Evolutionary conservation across 2,329 filamentous ascomycete genomes (phyloP).

Genomic region (Setomelanomma holmii): DNA sequence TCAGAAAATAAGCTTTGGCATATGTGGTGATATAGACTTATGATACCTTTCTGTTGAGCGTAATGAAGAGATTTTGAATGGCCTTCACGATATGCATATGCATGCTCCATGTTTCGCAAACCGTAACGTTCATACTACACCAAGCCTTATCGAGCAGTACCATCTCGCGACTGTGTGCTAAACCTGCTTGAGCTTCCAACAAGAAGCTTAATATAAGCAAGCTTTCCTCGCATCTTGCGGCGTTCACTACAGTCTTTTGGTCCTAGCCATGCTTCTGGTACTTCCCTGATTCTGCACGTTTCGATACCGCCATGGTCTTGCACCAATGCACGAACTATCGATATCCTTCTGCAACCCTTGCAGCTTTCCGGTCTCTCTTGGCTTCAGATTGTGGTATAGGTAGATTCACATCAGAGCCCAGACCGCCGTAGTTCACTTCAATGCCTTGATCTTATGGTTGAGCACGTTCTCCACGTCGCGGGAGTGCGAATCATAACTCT

Average conservation of each 20-base stretch:
- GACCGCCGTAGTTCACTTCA: conserved; percentile 18
- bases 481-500: conserved; percentile 29
- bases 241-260: background rate
- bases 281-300: background rate
- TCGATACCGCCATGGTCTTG: background rate
- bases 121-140: background rate
- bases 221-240: background rate
- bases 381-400: background rate
- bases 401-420: background rate
- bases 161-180: too few relatives aligned
- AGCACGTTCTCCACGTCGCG: conserved; percentile 30
- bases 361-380: background rate
- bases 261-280: background rate
- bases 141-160: too few relatives aligned
- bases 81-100: background rate
- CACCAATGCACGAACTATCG: background rate
- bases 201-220: background rate
- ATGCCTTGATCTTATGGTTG: conserved; percentile 24
- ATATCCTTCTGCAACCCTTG: background rate
- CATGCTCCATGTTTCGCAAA: background rate
- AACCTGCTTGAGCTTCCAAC: background rate
- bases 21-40: conserved; percentile 3
- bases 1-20: background rate
- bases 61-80: background rate
- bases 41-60: conserved; percentile 9